phyloP scores from a whole-genome alignment of 2,329 filamentous ascomycete genomes.

The Penicillium sp. region DNA sequence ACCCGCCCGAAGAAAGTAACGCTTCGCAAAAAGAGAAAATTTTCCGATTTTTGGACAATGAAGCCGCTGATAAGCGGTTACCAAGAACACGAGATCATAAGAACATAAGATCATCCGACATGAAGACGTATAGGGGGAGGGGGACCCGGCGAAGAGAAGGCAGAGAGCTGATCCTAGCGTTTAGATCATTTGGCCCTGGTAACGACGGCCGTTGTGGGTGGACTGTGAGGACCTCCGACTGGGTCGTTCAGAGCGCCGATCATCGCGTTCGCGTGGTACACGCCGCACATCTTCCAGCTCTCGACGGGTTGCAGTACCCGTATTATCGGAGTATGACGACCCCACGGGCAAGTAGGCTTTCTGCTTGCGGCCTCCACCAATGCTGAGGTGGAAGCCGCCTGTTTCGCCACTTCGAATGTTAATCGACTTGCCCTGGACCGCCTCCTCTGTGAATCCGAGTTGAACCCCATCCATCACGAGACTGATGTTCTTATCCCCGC shows the following conservation, averaged over 20 bases:
- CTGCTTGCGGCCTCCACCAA: slow-evolving; percentile 38
- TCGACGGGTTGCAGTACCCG: slow-evolving; percentile 33
- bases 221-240: slow-evolving; percentile 45
- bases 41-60: slow-evolving; percentile 25
- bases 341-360: slow-evolving; percentile 42
- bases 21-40: slow-evolving; percentile 6
- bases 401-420: slow-evolving; percentile 44
- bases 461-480: slow-evolving; percentile 47
- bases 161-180: not conserved
- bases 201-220: slow-evolving; percentile 36
- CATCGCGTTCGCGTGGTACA: slow-evolving; percentile 36
- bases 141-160: not conserved
- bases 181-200: slow-evolving; percentile 8
- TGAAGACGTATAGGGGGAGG: slow-evolving; percentile 2
- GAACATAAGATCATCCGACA: slow-evolving; percentile 11
- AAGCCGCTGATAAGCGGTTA: slow-evolving; percentile 13
- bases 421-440: slow-evolving; percentile 43
- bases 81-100: slow-evolving; percentile 7
- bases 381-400: slow-evolving; percentile 44
- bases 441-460: slow-evolving; percentile 43
- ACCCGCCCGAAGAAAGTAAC: slow-evolving; percentile 15
- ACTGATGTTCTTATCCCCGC: slow-evolving; percentile 41
- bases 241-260: slow-evolving; percentile 41
- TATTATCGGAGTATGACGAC: slow-evolving; percentile 38
- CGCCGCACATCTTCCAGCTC: slow-evolving; percentile 40